Percentiles rank a stretch among this genome's conserved stretches.
Conservation (phyloP, 2,329 filamentous ascomycete species). For the Colletotrichum sp. region DNA sequence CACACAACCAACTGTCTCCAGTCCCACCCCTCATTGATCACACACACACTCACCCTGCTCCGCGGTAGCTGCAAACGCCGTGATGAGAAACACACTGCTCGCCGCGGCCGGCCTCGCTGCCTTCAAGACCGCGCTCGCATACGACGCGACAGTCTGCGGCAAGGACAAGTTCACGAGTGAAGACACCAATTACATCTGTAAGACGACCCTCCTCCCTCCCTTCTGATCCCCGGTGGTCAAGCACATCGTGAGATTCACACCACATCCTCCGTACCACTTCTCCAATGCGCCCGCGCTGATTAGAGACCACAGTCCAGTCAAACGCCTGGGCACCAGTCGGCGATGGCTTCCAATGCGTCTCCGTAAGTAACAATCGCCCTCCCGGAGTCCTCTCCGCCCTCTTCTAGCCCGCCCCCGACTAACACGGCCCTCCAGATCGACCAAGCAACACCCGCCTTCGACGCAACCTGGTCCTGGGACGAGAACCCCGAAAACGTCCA, state of each 20-base stretch:
- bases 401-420: neutral
- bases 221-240: neutral
- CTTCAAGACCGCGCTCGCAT: slow-evolving; percentile 19
- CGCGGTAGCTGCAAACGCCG: neutral
- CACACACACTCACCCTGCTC: neutral
- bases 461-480: slow-evolving; percentile 36
- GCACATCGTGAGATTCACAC: neutral
- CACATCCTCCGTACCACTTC: accelerated
- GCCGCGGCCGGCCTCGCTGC: slow-evolving; percentile 15
- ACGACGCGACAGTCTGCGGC: slow-evolving; percentile 32
- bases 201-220: neutral
- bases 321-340: slow-evolving; percentile 35
- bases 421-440: slow-evolving; percentile 22
- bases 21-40: neutral
- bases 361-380: slow-evolving; percentile 22
- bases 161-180: slow-evolving; percentile 29
- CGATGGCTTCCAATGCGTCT: slow-evolving; percentile 33
- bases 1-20: neutral
- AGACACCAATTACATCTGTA: slow-evolving; percentile 28
- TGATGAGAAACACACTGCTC: slow-evolving; percentile 18
- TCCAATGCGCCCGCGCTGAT: neutral
- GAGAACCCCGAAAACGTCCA: slow-evolving; percentile 30
- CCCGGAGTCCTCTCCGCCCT: neutral
- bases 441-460: slow-evolving; percentile 31
- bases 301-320: slow-evolving; percentile 26